Evolutionary conservation across 345 rosid species (phyloP), one percentile per base, ranked within the genome.

Genomic region (Eutrema yunnanense): DNA sequence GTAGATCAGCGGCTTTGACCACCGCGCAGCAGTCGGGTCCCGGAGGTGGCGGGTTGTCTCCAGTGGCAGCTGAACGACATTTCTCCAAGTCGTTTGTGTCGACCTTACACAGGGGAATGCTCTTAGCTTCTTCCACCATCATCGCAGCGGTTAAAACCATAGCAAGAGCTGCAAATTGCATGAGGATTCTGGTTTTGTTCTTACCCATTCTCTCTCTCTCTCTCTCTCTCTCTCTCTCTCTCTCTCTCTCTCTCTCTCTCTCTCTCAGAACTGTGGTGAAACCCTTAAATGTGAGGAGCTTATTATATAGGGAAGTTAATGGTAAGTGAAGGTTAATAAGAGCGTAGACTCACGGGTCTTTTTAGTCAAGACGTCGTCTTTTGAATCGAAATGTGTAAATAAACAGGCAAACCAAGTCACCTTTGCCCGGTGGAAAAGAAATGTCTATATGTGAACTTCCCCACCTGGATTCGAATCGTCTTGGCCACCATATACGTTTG

Each of bases 1-100:
- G 27, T 61, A 84, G 62, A 71, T 82, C 53, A 30, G 82, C 85
- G 0, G 55, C 48, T 50, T 52, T 64, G 26, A 81, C 57, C 26
- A 73, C 78, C 10, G 55, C 5, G 16, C 91, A 88, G 41, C 89
- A 86, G 33, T 50, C 33, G 53, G 52, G 51, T 64, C 74, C 80
- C 0, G 88, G 90, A 2, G 59, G 75, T 5, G 78, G 72, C 3
- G 87, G 90, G 1, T 65, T 8, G 60, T 38, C 2, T 11, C 90
- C 88, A 5, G 73, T 79, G 64, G 79, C 80, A 0, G 88, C 90
- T 3, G 84, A 65, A 7, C 76, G 78, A 55, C 93, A 88, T 29
- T 41, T 47, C 6, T 44, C 19, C 66, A 86, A 62, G 68, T 81
- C 37, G 64, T 36, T 22, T 14, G 85, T 46, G 22, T 82, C 74